Evolutionary conservation across 2,329 filamentous ascomycete species (phyloP).

Genomic region (Tolypocladium guangdongense): DNA sequence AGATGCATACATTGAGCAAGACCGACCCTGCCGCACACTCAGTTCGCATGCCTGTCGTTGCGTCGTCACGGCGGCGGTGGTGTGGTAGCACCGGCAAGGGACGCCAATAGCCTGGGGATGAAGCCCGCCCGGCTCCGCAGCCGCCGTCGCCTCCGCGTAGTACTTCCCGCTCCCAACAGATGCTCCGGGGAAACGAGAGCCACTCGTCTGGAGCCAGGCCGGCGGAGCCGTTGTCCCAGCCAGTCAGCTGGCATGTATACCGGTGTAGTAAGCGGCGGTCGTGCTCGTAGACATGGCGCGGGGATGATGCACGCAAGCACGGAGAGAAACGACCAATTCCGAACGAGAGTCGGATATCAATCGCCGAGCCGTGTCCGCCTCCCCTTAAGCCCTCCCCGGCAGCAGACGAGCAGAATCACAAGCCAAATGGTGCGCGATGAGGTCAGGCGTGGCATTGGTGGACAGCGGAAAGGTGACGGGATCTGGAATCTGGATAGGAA

Average conservation of each 20-base stretch:
- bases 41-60: background rate
- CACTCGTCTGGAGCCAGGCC: background rate
- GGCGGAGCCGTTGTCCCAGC: background rate
- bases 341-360: background rate
- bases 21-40: background rate
- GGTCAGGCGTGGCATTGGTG: background rate
- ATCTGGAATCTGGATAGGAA: background rate
- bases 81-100: background rate
- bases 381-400: background rate
- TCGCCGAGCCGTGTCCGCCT: background rate
- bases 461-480: background rate
- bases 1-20: background rate
- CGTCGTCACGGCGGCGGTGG: background rate
- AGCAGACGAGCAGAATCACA: background rate
- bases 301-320: background rate
- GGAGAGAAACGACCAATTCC: background rate
- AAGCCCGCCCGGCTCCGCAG: background rate
- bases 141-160: background rate
- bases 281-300: too few relatives aligned
- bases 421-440: background rate
- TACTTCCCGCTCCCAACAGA: background rate
- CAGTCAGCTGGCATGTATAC: background rate
- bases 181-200: background rate
- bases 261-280: too few relatives aligned
- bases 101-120: background rate